Base-by-base conservation (phyloP, 108 stramenopile genomes). In the Nitzschia sp. region DNA sequence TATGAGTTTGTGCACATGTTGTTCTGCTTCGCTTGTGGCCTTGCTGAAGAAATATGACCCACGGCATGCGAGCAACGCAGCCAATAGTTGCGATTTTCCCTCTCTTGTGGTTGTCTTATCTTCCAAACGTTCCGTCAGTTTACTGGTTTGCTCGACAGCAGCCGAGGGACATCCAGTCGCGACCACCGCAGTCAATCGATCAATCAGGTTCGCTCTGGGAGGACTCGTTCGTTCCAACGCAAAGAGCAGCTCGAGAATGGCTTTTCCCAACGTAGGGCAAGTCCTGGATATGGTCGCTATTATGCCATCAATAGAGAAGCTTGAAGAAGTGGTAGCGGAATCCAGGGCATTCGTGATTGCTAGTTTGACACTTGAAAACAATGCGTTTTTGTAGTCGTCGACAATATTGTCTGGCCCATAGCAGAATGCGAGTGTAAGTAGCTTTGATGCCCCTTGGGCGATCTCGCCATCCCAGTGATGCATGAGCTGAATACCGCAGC, bases 401-500 rank as follows among this genome's bases (percentile, higher is more conserved):
- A 45, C 23, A 59, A 73, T 74, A 2, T 75, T 54, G 11, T 57
- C 31, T n/a, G 65, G 41, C 4, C 68, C 56, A 48, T 80, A 81
- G 34, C 71, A 31, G 36, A 77, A 73, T 0, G 77, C 72, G 3
- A 69, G 22, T 0, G 53, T 35, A 0, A 84, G 53, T 23, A 84
- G 44, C 1, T 71, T 58, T 1, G 78, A 66, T 3, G 83, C 76
- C 28, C 66, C 73, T 19, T 31, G 47, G 2, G 53, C 72, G 38
- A 84, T 69, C 2, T 29, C 38, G 9, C 22, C n/a, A 34, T 80
- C 54, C 25, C 50, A 21, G 31, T 81, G 80, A 11, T 78, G 71
- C 13, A 85, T 21, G 11, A 81, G 66, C 60, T 72, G 75, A 36
- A 85, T 70, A n/a, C 58, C 75, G 52, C 63, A 73, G n/a, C 70